A percentile compares a stretch with the other conserved stretches of the same genome.
phyloP scores from a whole-genome alignment of 2,329 filamentous ascomycete genomes.

The Orbilia brochopaga region DNA sequence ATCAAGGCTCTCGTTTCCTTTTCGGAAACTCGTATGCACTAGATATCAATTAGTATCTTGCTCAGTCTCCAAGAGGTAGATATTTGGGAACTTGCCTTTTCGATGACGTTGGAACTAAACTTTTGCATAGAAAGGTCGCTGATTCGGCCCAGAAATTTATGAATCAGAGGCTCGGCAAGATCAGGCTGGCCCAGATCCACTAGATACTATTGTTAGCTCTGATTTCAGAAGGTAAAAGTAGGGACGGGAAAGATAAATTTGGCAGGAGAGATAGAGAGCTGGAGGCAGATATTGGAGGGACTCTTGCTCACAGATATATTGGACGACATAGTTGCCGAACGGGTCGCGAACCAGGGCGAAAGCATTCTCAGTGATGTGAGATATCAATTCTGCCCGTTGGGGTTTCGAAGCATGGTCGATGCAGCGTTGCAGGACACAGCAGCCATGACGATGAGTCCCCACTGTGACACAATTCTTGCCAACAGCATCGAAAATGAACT shows the following conservation, averaged over 20 bases:
- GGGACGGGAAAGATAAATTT: neutral
- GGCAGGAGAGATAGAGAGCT: neutral
- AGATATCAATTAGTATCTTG: constrained; percentile 21
- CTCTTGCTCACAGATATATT: constrained; percentile 73
- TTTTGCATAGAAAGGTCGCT: constrained; percentile 85
- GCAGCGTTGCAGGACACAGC: constrained; percentile 96
- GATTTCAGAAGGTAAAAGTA: too few relatives aligned
- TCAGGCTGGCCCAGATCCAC: constrained; percentile 83
- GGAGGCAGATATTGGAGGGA: constrained; percentile 16
- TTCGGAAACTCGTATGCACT: constrained; percentile 80
- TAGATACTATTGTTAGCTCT: constrained; percentile 29
- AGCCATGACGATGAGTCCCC: constrained; percentile 95
- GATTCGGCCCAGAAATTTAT: constrained; percentile 76
- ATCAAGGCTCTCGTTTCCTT: constrained; percentile 76
- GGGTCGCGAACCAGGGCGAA: constrained; percentile 90
- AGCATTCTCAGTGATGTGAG: constrained; percentile 86
- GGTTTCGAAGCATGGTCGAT: constrained; percentile 93
- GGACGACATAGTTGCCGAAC: constrained; percentile 97
- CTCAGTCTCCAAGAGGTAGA: neutral
- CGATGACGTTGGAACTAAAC: constrained; percentile 98
- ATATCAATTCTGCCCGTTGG: constrained; percentile 86
- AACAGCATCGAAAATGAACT: constrained; percentile 95
- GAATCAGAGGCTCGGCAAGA: constrained; percentile 88
- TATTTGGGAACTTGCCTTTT: constrained; percentile 67
- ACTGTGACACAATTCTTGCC: constrained; percentile 85